Percentiles rank a stretch among this genome's conserved stretches.
phyloP scores from a whole-genome alignment of 2,329 filamentous ascomycete species.

The Exserohilum rostratum region DNA sequence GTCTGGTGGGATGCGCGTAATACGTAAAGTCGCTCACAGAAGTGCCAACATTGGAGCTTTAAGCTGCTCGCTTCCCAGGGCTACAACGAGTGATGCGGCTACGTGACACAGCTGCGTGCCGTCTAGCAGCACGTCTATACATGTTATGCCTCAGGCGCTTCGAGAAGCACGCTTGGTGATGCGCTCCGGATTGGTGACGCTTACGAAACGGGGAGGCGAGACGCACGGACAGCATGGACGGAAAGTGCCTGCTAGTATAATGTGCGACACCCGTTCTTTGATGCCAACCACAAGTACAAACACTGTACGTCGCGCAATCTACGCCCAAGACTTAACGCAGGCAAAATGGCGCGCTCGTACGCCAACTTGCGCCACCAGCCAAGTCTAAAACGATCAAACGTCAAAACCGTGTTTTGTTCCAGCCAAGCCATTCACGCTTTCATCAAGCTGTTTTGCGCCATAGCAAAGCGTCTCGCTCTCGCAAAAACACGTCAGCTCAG shows the following conservation, averaged over 20 bases:
- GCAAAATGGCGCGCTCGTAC: not conserved
- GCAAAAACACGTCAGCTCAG: slow-evolving; percentile 5
- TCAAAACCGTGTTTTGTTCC: slow-evolving; percentile 1
- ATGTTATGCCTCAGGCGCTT: not conserved
- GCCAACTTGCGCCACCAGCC: not conserved
- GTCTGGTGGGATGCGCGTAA: not conserved
- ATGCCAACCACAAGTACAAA: not conserved
- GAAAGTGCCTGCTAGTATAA: not conserved
- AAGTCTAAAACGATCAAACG: not conserved
- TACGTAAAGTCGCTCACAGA: not conserved
- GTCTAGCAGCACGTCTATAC: not conserved
- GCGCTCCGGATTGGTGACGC: not conserved
- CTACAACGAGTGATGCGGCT: not conserved
- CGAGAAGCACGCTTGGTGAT: not conserved
- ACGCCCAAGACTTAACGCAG: slow-evolving; percentile 1
- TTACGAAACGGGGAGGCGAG: not conserved
- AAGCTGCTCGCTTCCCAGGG: not conserved
- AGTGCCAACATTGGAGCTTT: not conserved
- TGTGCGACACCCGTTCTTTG: not conserved
- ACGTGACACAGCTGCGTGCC: not conserved
- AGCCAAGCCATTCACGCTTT: slow-evolving; percentile 3
- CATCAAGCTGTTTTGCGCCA: slow-evolving; percentile 1
- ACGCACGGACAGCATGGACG: not conserved
- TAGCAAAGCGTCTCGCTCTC: slow-evolving; percentile 1
- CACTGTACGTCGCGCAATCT: not conserved